Evolutionary conservation across 2,329 filamentous ascomycete species (phyloP), one percentile per base, ranked within the genome.

Genomic region (Fusarium papillatum): DNA sequence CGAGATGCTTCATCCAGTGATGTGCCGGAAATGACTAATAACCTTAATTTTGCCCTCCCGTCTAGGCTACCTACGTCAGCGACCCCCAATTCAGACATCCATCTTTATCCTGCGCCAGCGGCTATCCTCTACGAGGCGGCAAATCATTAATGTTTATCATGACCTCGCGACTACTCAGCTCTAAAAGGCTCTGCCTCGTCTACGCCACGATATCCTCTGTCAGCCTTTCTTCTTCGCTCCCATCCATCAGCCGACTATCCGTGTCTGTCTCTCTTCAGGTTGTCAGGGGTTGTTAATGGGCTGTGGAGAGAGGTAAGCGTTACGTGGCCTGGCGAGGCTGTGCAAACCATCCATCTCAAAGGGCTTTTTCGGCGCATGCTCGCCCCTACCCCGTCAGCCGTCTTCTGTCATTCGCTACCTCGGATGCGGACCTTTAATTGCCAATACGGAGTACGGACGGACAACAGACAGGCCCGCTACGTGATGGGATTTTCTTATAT

Each of bases 241-340:
- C 24, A 62, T 55, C 24, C 24, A 63, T 55, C 50, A 34, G 29
- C 26, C 59, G 59, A 29, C 60, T 19, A 31, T 31, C n/a, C 22
- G 14, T 48, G 29, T 50, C 41, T 50, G 29, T 50, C 41, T 50
- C 29, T 26, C 19, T 36, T 65, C 48, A 22, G n/a, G 36, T 24
- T 38, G n/a, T 24, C 43, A 65, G 63, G 63, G 48, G 43, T 38
- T 61, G 10, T 43, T 50, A 38, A 50, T 43, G n/a, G 62, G 38
- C 24, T 60, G 61, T 64, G 66, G 34, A 53, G 34, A 53, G 38
- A 55, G 63, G 41, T 29, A n/a, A 36, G 26, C 19, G 48, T 71
- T 75, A 72, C 74, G 74, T 72, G 74, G 72, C 73, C 71, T 31
- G 62, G 61, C 36, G 77, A 78, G 78, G 78, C 78, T 80, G 77